These are phyloP conservation scores for Phytophthora cryptogea DNA, from an alignment of 352 stramenopile genomes.

Conservation along the genomic window DNA sequence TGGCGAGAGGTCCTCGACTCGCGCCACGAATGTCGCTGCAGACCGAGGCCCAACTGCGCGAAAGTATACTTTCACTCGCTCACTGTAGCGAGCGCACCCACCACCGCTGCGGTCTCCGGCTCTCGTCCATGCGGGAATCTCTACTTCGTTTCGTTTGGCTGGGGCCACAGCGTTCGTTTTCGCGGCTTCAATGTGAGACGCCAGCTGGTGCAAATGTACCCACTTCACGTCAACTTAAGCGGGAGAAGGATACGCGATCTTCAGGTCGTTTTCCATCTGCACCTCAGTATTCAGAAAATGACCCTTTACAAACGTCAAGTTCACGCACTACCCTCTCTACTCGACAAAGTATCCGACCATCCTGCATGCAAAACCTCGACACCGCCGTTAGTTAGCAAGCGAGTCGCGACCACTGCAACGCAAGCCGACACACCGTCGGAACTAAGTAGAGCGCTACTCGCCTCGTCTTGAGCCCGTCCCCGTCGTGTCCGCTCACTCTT, in stretches of 20 bases:
- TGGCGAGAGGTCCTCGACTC: neutral
- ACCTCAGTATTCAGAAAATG: neutral
- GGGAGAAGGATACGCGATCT: constrained; percentile 8
- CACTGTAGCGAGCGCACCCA: constrained; percentile 7
- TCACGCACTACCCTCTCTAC: neutral
- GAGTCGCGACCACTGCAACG: constrained; percentile 7
- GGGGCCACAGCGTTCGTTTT: neutral
- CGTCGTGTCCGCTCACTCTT: constrained; percentile 14
- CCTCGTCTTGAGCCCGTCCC: constrained; percentile 3
- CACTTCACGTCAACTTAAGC: constrained; percentile 16
- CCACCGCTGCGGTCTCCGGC: constrained; percentile 12
- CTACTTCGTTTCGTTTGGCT: no score
- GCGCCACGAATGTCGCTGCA: constrained; percentile 15
- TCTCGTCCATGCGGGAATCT: constrained; percentile 5
- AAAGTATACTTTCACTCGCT: constrained; percentile 13
- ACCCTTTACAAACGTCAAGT: neutral
- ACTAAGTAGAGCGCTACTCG: constrained; percentile 5
- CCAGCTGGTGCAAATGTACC: constrained; percentile 11
- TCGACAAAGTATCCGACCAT: constrained; percentile 11
- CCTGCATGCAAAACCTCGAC: neutral
- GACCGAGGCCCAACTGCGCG: neutral
- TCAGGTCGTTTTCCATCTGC: neutral
- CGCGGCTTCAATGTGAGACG: constrained; percentile 16
- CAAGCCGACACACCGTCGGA: constrained; percentile 17
- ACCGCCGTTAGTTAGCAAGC: constrained; percentile 22